These are phyloP conservation scores for Mycena vitilis DNA, from an alignment of 768 basidiomycete genomes.

Conservation along the genomic window DNA sequence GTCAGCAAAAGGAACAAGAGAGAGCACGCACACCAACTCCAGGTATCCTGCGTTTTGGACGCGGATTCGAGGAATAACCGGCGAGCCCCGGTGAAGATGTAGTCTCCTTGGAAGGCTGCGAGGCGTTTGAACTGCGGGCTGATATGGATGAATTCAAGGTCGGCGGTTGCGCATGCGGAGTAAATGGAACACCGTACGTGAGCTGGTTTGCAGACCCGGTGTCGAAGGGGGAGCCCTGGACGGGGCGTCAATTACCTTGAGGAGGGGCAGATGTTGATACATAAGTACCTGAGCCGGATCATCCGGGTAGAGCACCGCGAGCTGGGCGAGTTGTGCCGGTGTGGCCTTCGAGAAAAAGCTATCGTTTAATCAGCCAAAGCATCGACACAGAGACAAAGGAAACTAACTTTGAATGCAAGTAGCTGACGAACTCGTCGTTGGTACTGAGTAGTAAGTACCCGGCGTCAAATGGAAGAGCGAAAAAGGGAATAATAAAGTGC, in stretches of 20 bases:
- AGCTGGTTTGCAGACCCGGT: conserved; percentile 18
- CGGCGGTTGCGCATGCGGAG: too few relatives aligned
- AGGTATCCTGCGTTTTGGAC: conserved; percentile 21
- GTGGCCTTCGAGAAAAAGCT: conserved; percentile 22
- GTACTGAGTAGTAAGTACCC: conserved; percentile 25
- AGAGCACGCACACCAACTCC: conserved; percentile 29
- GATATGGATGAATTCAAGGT: too few relatives aligned
- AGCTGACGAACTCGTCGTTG: conserved; percentile 19
- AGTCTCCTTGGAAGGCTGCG: conserved; percentile 31
- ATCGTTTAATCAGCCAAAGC: background rate
- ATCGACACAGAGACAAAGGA: background rate
- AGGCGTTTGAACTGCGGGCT: conserved; percentile 33
- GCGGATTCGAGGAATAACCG: conserved; percentile 27
- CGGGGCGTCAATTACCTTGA: background rate
- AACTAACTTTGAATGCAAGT: conserved; percentile 21
- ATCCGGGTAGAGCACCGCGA: conserved; percentile 25
- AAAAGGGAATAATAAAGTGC: background rate
- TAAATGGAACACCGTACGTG: conserved; percentile 10
- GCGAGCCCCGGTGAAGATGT: conserved; percentile 13
- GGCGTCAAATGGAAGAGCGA: too few relatives aligned
- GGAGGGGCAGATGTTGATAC: background rate
- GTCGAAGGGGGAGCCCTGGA: conserved; percentile 31
- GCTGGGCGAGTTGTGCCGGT: conserved; percentile 7
- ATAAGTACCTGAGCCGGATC: conserved; percentile 5
- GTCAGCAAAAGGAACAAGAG: background rate